Evolutionary conservation across 1,284 basidiomycete genomes (phyloP).

Genomic region (Ustilago hordei): DNA sequence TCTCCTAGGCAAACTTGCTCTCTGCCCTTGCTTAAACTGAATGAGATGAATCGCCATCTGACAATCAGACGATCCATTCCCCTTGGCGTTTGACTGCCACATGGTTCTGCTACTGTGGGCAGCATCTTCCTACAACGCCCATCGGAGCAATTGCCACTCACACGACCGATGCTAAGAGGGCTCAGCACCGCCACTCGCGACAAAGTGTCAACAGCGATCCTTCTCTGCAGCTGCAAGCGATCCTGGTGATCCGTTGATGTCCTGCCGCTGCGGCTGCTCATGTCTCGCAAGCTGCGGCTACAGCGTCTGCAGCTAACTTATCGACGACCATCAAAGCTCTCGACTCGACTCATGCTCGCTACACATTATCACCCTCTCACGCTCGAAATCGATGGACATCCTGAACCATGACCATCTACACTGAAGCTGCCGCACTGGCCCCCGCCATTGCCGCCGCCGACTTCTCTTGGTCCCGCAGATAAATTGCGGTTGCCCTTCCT

Average conservation of each 20-base stretch:
- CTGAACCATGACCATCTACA: neutral
- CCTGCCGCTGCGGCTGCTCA: neutral
- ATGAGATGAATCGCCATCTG: neutral
- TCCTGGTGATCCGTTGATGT: constrained; percentile 9
- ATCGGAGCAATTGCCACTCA: no score
- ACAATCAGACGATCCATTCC: neutral
- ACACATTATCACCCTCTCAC: neutral
- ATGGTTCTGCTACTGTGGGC: no score
- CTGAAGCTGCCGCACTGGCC: neutral
- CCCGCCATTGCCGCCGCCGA: neutral
- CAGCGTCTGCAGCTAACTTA: constrained; percentile 15
- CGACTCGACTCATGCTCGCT: constrained; percentile 8
- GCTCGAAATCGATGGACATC: neutral
- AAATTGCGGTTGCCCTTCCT: neutral
- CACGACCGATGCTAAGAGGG: neutral
- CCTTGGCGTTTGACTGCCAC: no score
- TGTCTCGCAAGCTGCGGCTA: constrained; percentile 3
- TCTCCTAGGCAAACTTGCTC: neutral
- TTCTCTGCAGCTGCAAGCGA: constrained; percentile 7
- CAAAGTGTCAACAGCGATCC: neutral
- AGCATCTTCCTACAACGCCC: no score
- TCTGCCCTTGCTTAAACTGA: neutral
- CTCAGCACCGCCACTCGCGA: neutral
- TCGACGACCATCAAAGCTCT: constrained; percentile 3
- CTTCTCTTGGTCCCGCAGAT: neutral